Percentiles rank a stretch among this genome's conserved stretches.
These are phyloP conservation scores for barrel medic (Medicago truncatula) DNA, from an alignment of 306 rosid genomes.

Conservation along the genomic window MtrunA17r5.0-ANR NC_053042.1:8627501-8628000, in stretches of 20 bases:
- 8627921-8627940: conserved; percentile 61
- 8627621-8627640: conserved; percentile 11
- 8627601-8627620: conserved; percentile 1
- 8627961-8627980: conserved; percentile 70
- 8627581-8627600: neutral
- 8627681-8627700: conserved; percentile 85
- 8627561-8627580: neutral
- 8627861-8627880: conserved; percentile 38
- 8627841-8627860: conserved; percentile 42
- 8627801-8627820: conserved; percentile 71
- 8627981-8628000: conserved; percentile 59
- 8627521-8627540: neutral
- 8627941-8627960: conserved; percentile 67
- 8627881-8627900: conserved; percentile 28
- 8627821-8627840: conserved; percentile 62
- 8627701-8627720: conserved; percentile 76
- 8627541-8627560: neutral
- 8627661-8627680: conserved; percentile 33
- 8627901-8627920: conserved; percentile 45
- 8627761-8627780: conserved; percentile 53
- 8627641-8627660: conserved; percentile 31
- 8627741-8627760: conserved; percentile 74
- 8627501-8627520: neutral
- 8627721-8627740: conserved; percentile 66
- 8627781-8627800: conserved; percentile 62